Conservation (phyloP, 129 eudicot species). For the Gnaphalium uliginosum region DNA sequence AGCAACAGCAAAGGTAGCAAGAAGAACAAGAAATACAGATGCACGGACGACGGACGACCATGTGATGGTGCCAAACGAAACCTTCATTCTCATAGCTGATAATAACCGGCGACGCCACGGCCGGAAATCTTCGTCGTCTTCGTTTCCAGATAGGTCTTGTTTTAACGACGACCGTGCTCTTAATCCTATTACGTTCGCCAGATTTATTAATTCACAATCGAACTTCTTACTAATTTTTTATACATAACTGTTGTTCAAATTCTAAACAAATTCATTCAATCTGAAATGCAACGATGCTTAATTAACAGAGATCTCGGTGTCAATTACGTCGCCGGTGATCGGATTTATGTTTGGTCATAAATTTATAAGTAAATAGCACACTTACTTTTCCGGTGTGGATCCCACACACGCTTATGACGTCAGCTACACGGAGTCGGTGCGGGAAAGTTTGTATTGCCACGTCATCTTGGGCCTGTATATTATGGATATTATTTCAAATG, state of each 20-base stretch:
- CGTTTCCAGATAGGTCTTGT: constrained; percentile 58
- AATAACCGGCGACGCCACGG: constrained; percentile 70
- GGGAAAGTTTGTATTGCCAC: constrained; percentile 24
- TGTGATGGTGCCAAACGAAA: constrained; percentile 41
- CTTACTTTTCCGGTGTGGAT: constrained; percentile 25
- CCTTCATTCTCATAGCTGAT: constrained; percentile 44
- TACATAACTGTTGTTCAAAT: constrained; percentile 10
- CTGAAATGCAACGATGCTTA: neutral
- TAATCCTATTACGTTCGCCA: constrained; percentile 79
- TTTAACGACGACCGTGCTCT: constrained; percentile 78
- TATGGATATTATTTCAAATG: neutral
- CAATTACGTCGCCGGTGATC: constrained; percentile 24
- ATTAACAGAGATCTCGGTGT: constrained; percentile 18
- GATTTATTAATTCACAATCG: constrained; percentile 32
- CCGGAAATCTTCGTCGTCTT: constrained; percentile 66
- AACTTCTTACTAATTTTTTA: neutral
- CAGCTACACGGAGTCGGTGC: constrained; percentile 33
- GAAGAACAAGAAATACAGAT: constrained; percentile 43
- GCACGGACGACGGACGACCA: constrained; percentile 56
- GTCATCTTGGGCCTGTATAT: constrained; percentile 18
- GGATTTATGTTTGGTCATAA: constrained; percentile 26
- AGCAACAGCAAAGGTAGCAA: constrained; percentile 59
- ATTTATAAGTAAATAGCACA: constrained; percentile 26
- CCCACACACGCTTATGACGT: constrained; percentile 29
- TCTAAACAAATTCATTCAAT: neutral